Percentiles rank a stretch among this genome's conserved stretches.
These are phyloP conservation scores for Plasmodium gaboni DNA, from an alignment of 169 alveolate species.

Conservation along the genomic window DNA sequence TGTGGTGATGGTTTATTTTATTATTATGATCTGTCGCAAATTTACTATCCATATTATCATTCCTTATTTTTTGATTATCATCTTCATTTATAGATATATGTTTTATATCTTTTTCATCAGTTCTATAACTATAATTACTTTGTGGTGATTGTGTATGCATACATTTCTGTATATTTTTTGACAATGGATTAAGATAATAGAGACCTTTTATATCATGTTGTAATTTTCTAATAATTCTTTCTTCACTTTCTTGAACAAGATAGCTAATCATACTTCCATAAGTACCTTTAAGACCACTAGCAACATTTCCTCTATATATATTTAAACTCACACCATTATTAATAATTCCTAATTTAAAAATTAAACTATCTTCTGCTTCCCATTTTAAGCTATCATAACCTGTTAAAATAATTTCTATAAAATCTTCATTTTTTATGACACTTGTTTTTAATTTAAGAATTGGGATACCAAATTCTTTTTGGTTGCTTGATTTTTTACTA, in stretches of 20 bases:
- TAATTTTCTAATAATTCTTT: constrained; percentile 75
- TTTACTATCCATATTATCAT: not conserved
- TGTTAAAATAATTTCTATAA: constrained; percentile 30
- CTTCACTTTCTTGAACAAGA: constrained; percentile 80
- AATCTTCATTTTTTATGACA: constrained; percentile 20
- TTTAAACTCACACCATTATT: constrained; percentile 18
- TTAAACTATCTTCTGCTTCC: constrained; percentile 74
- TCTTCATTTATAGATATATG: constrained; percentile 40
- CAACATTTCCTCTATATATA: constrained; percentile 77
- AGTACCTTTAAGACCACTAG: constrained; percentile 74
- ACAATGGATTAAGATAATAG: constrained; percentile 52
- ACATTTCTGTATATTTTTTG: constrained; percentile 16
- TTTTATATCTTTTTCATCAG: not conserved
- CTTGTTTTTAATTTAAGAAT: constrained; percentile 53
- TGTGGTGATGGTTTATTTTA: not conserved
- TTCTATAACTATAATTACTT: constrained; percentile 19
- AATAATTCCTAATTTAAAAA: constrained; percentile 31
- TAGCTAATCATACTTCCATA: constrained; percentile 72
- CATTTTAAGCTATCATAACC: constrained; percentile 53
- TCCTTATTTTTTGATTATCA: not conserved
- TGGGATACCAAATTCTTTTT: constrained; percentile 73
- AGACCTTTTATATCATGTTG: constrained; percentile 81
- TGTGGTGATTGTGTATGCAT: constrained; percentile 64
- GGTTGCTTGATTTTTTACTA: constrained; percentile 22
- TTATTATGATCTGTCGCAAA: not conserved